These are phyloP conservation scores for Linum lewisii DNA, from an alignment of 345 rosid species.

Conservation along the genomic window DNA sequence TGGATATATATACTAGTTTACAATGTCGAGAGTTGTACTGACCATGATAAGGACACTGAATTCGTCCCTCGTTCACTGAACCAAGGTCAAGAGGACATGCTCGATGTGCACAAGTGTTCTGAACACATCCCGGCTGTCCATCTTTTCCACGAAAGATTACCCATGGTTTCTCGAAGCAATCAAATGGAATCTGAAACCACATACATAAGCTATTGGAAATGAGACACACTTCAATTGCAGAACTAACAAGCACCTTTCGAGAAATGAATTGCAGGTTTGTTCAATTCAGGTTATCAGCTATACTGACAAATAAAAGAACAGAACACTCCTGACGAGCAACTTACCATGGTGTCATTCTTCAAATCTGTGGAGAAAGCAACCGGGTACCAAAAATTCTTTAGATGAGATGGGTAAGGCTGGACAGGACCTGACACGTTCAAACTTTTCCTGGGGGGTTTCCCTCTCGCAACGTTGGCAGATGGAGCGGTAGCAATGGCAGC, in stretches of 20 bases:
- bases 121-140: slow-evolving; percentile 88
- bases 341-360: slow-evolving; percentile 87
- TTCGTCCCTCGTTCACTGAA: slow-evolving; percentile 80
- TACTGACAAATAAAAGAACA: neutral
- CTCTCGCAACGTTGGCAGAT: slow-evolving; percentile 28
- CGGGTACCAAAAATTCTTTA: slow-evolving; percentile 95
- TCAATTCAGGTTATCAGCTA: no score
- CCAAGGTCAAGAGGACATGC: slow-evolving; percentile 99
- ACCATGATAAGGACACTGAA: slow-evolving; percentile 98
- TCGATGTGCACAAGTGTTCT: slow-evolving; percentile 92
- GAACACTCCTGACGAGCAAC: slow-evolving; percentile 3
- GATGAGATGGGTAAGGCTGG: slow-evolving; percentile 52
- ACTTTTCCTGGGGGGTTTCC: slow-evolving; percentile 44
- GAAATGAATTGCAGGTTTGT: no score
- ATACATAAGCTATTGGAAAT: neutral
- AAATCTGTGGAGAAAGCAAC: slow-evolving; percentile 75
- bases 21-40: slow-evolving; percentile 24
- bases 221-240: neutral
- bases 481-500: slow-evolving; percentile 34
- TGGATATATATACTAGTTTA: neutral
- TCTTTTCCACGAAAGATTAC: slow-evolving; percentile 89
- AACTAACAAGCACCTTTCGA: neutral
- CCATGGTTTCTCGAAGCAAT: slow-evolving; percentile 96
- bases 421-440: slow-evolving; percentile 93
- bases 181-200: slow-evolving; percentile 65